Base-by-base conservation (phyloP, 768 basidiomycete genomes). In the Termitomyces bulborhizus region DNA sequence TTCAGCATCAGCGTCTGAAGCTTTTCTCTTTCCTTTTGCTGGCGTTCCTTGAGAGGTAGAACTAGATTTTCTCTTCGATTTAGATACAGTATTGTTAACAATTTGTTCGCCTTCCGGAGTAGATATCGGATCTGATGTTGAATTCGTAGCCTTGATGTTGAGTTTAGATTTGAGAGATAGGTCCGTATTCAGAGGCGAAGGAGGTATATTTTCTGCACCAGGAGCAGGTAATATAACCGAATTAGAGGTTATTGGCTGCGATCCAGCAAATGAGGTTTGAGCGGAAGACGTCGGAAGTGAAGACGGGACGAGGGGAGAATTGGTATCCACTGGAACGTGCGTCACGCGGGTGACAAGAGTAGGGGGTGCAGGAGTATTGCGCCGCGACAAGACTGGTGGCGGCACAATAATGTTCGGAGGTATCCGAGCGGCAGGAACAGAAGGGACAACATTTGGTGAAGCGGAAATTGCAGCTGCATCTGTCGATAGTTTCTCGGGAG, bases 11-110 rank as follows among this genome's bases (percentile, higher is more conserved):
- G 60, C 48, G 24, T 54, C 54, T 37, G 51, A 29, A 4, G 51
- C 11, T 36, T 55, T 65, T 26, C 60, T 63, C 48, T 63, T 69
- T 52, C 62, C 52, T 46, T 59, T 63, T 24, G 43, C 24, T 16
- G 49, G 43, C n/a, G 51, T 45, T 46, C 58, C 54, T 27, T 34
- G 40, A 27, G 51, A 24, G 21, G 16, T 24, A 3, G 37, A 31
- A 26, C 49, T 48, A 32, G 55, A 51, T 36, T 41, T 51, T 49
- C 43, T 54, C 42, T 34, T 54, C 11, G 37, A 44, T 31, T 46
- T 56, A n/a, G 45, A 37, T 21, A n/a, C 21, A 43, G 36, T 16
- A 12, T 46, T 51, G 11, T 40, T 15, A 18, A 34, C 7, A 41
- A 24, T 51, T 26, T 46, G 34, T 56, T 56, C 29, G 18, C 6